Base-by-base conservation (phyloP, 768 basidiomycete genomes). In the Inosperma sp. region DNA sequence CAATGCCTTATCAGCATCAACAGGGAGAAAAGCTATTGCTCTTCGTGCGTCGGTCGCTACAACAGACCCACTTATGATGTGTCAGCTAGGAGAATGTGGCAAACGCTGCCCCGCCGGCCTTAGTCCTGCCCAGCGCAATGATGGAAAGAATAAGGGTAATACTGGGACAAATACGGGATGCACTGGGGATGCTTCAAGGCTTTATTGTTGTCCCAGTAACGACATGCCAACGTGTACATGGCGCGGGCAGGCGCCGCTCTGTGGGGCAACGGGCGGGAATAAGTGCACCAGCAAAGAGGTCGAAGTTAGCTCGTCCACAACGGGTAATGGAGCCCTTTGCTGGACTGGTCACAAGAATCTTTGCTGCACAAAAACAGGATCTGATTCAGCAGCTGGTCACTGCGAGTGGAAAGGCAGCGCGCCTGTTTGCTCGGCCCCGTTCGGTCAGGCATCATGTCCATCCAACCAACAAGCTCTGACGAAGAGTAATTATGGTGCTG, bases 121-220 rank as follows among this genome's bases (percentile, higher is more conserved):
- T 21, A 44, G 43, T 12, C 17, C 43, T 12, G 43, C 19, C 1
- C 43, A 30, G 9, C 27, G 27, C 5, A 44, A 7, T 8, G 27
- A 44, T 10, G 27, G 27, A n/a, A 30, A 30, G 27, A 21, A 30
- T 19, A 10, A 10, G 17, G 42, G 29, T 10, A 30, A 31, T 19
- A 13, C 43, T 30, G 43, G 17, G n/a, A 30, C 10, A 13, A 7
- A 44, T 21, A 44, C 43, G 12, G 43, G 29, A 31, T 44, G 43
- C 19, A 7, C 16, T 10, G 26, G 4, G 1, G 16, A 13, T 12
- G 5, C 10, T 13, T 44, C 29, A n/a, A 44, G 29, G 9, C 6
- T 44, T 12, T 44, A 44, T 30, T 44, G 43, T 44, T 44, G 43
- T 21, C 43, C 43, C 8, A 44, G 43, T 21, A 44, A 44, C 29